Conservation (phyloP, 2,329 filamentous ascomycete genomes). For the Ophiostoma pallidulum region DNA sequence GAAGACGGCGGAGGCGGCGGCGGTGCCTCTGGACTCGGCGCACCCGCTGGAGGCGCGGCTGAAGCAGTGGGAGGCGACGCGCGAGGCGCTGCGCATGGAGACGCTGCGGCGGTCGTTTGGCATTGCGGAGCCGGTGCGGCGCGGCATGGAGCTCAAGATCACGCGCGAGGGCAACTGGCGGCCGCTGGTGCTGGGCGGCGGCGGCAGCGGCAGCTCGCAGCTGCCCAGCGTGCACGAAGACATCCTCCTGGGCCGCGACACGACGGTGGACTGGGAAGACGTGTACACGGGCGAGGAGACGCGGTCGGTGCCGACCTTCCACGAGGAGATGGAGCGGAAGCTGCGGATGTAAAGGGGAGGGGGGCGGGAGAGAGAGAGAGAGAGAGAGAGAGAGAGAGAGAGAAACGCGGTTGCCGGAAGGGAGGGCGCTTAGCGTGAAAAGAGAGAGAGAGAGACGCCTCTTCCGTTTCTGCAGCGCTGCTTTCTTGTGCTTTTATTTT, state of each 20-base stretch:
- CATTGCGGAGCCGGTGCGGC: slow-evolving; percentile 81
- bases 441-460: no score
- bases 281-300: slow-evolving; percentile 74
- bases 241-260: slow-evolving; percentile 71
- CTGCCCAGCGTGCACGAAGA: slow-evolving; percentile 72
- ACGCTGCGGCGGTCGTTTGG: slow-evolving; percentile 79
- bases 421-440: no score
- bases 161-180: slow-evolving; percentile 71
- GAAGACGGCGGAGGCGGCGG: slow-evolving; percentile 34
- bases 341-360: slow-evolving; percentile 60
- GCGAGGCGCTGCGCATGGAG: slow-evolving; percentile 82
- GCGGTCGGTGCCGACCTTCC: slow-evolving; percentile 61
- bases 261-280: slow-evolving; percentile 83
- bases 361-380: no score
- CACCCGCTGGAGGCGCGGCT: slow-evolving; percentile 92
- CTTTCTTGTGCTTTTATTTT: no score
- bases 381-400: no score
- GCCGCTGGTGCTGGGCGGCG: slow-evolving; percentile 58
- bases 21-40: slow-evolving; percentile 47
- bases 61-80: slow-evolving; percentile 79
- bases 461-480: no score
- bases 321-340: slow-evolving; percentile 90
- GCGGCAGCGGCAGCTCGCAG: slow-evolving; percentile 24
- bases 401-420: no score
- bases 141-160: slow-evolving; percentile 93